phyloP scores from a whole-genome alignment of 2,329 filamentous ascomycete species.

The Hypoxylon sp. region DNA sequence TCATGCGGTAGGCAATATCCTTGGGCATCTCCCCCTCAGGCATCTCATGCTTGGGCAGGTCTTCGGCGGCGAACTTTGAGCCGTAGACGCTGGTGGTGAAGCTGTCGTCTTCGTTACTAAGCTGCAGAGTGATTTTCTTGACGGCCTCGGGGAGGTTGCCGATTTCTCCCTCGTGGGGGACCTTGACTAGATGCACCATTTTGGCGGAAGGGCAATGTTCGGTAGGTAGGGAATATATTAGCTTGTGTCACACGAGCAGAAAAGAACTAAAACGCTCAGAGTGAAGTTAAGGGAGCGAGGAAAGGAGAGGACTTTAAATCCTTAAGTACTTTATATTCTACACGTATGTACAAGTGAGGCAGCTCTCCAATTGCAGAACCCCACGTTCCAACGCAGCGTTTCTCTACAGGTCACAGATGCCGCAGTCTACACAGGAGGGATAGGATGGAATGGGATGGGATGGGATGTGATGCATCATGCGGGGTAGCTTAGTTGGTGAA shows the following conservation, averaged over 20 bases:
- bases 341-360: slow-evolving; percentile 1
- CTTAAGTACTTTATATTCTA: slow-evolving; percentile 17
- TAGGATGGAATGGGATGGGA: slow-evolving; percentile 11
- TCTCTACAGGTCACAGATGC: slow-evolving; percentile 32
- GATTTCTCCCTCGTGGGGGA: slow-evolving; percentile 54
- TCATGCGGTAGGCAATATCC: slow-evolving; percentile 95
- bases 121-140: slow-evolving; percentile 62
- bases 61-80: slow-evolving; percentile 82
- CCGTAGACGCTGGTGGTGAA: slow-evolving; percentile 89
- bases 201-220: slow-evolving; percentile 39
- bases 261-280: slow-evolving; percentile 12
- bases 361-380: slow-evolving; percentile 40
- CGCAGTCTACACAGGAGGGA: slow-evolving; percentile 11
- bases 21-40: slow-evolving; percentile 91
- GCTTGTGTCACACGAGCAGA: slow-evolving; percentile 11
- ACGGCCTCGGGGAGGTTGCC: slow-evolving; percentile 53
- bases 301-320: slow-evolving; percentile 12
- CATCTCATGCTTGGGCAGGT: slow-evolving; percentile 87
- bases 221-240: background rate
- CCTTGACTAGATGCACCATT: slow-evolving; percentile 67
- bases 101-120: slow-evolving; percentile 66
- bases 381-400: slow-evolving; percentile 39
- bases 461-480: slow-evolving; percentile 36
- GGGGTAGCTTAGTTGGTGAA: slow-evolving; percentile 35
- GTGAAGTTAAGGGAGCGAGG: slow-evolving; percentile 4